These are phyloP conservation scores for Passalora sequoiae DNA, from an alignment of 2,329 filamentous ascomycete species.

Conservation along the genomic window DNA sequence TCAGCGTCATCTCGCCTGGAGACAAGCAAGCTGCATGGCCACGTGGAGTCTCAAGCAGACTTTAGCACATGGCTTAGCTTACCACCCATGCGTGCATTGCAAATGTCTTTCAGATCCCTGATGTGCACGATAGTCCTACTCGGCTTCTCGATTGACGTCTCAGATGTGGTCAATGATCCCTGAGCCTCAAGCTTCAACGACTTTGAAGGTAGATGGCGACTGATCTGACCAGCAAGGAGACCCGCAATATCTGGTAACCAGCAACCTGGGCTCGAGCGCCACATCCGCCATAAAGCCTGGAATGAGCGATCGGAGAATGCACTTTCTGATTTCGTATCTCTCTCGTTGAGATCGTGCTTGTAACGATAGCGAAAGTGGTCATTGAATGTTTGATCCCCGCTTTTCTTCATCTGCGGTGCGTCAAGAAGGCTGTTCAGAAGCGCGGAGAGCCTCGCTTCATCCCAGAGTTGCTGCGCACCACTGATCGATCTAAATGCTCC, in stretches of 20 bases:
- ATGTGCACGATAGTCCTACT: constrained; percentile 60
- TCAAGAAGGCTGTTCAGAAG: constrained; percentile 32
- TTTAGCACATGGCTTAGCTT: too few species aligned
- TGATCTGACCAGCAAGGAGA: constrained; percentile 12
- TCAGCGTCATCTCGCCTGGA: too few species aligned
- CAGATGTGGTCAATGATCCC: background rate
- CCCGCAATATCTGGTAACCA: constrained; percentile 22
- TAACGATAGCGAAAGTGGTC: background rate
- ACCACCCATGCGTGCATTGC: constrained; percentile 63
- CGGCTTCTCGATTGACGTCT: background rate
- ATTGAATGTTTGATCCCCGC: background rate
- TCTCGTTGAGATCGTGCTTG: background rate
- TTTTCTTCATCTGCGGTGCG: constrained; percentile 23
- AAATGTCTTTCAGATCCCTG: constrained; percentile 74
- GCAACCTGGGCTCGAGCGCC: constrained; percentile 19
- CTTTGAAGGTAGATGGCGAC: background rate
- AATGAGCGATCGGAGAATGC: constrained; percentile 6
- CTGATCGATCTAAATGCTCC: constrained; percentile 5
- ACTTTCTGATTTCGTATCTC: background rate
- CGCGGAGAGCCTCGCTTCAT: constrained; percentile 28
- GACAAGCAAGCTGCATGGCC: too few species aligned
- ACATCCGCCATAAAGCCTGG: constrained; percentile 17
- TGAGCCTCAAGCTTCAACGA: constrained; percentile 6
- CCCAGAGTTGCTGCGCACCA: constrained; percentile 20
- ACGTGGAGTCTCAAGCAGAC: too few species aligned